These are phyloP conservation scores for Fraxinus platypoda DNA, from an alignment of 305 asterid genomes.

Conservation along the genomic window DNA sequence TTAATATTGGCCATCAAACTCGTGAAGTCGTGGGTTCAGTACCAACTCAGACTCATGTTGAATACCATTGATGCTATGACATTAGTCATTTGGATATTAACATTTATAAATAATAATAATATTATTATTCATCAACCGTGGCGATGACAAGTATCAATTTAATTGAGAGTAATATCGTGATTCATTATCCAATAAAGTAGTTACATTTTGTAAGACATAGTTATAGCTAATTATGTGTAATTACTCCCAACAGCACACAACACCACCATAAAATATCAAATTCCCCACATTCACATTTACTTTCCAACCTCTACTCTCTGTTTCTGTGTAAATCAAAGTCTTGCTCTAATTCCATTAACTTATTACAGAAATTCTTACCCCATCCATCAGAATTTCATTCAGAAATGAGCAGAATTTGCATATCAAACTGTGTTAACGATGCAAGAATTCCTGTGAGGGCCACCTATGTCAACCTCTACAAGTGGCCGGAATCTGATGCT, in stretches of 20 bases:
- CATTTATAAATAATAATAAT: too few species aligned
- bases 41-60: too few species aligned
- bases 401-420: slow-evolving; percentile 51
- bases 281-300: slow-evolving; percentile 9
- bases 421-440: slow-evolving; percentile 50
- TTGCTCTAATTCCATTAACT: not conserved
- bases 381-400: not conserved
- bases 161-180: too few species aligned
- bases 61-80: too few species aligned
- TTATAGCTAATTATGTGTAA: slow-evolving; percentile 24
- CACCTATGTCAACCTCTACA: slow-evolving; percentile 61
- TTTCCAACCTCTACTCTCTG: not conserved
- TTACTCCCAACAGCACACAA: not conserved
- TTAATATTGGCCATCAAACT: too few species aligned
- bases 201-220: not conserved
- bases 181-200: not conserved
- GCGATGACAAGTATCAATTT: too few species aligned
- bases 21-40: too few species aligned
- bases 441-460: slow-evolving; percentile 53
- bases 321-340: not conserved
- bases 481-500: slow-evolving; percentile 82
- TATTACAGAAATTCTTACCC: not conserved
- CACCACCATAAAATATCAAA: slow-evolving; percentile 13
- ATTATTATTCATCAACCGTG: too few species aligned
- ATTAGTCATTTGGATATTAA: too few species aligned